Evolutionary conservation across 176 grass and related monocot species (phyloP).

Genomic region (Musa itinerans): DNA sequence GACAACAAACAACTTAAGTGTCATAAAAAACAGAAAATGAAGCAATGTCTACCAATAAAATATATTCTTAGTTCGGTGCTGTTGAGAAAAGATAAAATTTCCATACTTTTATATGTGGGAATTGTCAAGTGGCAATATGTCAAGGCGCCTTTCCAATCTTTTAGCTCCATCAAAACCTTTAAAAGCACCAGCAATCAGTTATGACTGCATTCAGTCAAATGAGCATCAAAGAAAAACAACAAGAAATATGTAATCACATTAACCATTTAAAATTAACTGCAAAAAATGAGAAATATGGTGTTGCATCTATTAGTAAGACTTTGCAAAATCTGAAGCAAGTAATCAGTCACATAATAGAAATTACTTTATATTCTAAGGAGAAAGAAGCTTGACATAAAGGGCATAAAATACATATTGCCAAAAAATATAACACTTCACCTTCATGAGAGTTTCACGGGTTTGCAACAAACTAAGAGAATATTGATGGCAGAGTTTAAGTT

Average conservation of each 20-base stretch:
- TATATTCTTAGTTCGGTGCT: background rate
- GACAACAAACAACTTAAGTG: background rate
- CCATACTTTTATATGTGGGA: conserved; percentile 76
- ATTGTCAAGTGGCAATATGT: conserved; percentile 78
- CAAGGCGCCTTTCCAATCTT: conserved; percentile 67
- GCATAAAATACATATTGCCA: background rate
- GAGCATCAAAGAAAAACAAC: too few species aligned
- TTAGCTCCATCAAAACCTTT: conserved; percentile 75
- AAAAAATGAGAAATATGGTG: too few species aligned
- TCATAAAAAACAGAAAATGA: background rate
- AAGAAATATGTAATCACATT: too few species aligned
- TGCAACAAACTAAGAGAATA: conserved; percentile 61
- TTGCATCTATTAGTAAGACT: background rate
- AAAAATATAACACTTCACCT: conserved; percentile 41
- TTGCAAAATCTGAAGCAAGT: background rate
- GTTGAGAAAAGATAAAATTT: background rate
- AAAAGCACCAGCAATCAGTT: conserved; percentile 10
- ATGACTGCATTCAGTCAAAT: background rate
- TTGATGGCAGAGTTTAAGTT: conserved; percentile 51
- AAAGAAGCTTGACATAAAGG: background rate
- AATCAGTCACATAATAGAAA: background rate
- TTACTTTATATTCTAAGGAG: background rate
- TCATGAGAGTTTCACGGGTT: conserved; percentile 71
- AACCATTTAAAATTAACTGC: too few species aligned
- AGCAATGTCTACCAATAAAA: background rate